Percentiles rank a stretch among this genome's conserved stretches.
Evolutionary conservation across 1,139 yeast genomes (phyloP).

Genomic region (Arxiozyma heterogenica): DNA sequence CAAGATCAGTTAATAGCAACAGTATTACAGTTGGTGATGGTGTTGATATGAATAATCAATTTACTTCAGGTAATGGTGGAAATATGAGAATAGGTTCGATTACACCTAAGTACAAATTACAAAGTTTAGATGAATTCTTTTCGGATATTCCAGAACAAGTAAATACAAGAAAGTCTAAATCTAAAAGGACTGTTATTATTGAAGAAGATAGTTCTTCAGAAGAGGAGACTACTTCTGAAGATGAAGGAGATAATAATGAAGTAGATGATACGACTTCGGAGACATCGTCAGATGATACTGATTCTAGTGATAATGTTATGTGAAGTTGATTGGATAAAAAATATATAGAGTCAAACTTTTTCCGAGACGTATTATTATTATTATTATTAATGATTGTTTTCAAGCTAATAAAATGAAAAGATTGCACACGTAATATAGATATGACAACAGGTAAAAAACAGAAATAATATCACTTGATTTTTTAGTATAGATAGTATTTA

Average conservation of each 20-base stretch:
- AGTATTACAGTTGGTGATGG: background rate
- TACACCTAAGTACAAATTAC: constrained; percentile 45
- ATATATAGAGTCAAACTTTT: background rate
- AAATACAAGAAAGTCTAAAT: constrained; percentile 10
- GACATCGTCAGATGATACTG: constrained; percentile 6
- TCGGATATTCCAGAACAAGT: constrained; percentile 40
- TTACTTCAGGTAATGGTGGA: background rate
- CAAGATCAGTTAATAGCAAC: constrained; percentile 2
- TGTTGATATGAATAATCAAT: background rate
- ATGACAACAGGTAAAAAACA: too few species aligned
- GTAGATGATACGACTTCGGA: background rate
- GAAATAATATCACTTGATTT: background rate
- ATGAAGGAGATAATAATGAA: constrained; percentile 7
- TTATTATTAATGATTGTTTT: too few species aligned
- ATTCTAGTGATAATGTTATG: background rate
- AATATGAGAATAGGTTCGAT: background rate
- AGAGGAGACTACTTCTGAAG: constrained; percentile 8
- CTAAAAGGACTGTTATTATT: constrained; percentile 27
- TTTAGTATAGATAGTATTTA: too few species aligned
- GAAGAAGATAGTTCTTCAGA: constrained; percentile 20
- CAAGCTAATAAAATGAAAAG: background rate
- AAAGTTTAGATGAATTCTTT: constrained; percentile 79
- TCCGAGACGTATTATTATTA: too few species aligned
- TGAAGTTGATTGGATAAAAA: background rate
- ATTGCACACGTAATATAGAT: background rate